Evolutionary conservation across 257 asterid genomes (phyloP).

Genomic region (Linaria vulgaris): DNA sequence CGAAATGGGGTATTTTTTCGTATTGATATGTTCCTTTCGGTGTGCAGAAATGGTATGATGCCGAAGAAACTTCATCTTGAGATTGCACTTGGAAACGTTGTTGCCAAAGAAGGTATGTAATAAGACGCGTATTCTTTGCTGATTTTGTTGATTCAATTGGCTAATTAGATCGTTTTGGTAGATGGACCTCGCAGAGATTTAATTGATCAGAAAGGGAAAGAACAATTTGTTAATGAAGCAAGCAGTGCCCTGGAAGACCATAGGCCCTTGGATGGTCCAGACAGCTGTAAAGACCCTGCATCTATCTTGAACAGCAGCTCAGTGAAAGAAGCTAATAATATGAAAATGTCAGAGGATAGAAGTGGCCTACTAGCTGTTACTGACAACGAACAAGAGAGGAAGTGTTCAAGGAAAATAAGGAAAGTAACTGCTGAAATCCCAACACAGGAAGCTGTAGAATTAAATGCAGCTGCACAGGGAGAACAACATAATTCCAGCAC

Average conservation of each 20-base stretch:
- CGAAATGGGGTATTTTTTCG: slow-evolving; percentile 26
- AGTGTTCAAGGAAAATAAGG: slow-evolving; percentile 42
- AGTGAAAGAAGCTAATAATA: slow-evolving; percentile 50
- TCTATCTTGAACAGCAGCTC: slow-evolving; percentile 40
- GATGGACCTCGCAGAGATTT: slow-evolving; percentile 75
- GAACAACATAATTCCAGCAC: slow-evolving; percentile 48
- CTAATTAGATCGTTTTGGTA: slow-evolving; percentile 38
- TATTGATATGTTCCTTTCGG: slow-evolving; percentile 25
- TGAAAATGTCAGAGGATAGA: slow-evolving; percentile 55
- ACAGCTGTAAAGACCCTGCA: slow-evolving; percentile 43
- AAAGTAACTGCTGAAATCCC: slow-evolving; percentile 44
- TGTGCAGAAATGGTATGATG: slow-evolving; percentile 78
- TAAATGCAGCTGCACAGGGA: slow-evolving; percentile 51
- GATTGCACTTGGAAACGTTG: slow-evolving; percentile 85
- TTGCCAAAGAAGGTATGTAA: slow-evolving; percentile 71
- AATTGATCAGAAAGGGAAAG: slow-evolving; percentile 76
- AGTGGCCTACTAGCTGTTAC: slow-evolving; percentile 35
- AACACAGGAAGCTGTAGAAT: slow-evolving; percentile 52
- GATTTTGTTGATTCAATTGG: slow-evolving; percentile 17
- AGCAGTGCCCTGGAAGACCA: slow-evolving; percentile 47
- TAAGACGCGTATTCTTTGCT: slow-evolving; percentile 27
- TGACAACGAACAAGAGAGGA: slow-evolving; percentile 65
- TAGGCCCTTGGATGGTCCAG: slow-evolving; percentile 55
- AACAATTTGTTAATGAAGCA: slow-evolving; percentile 56
- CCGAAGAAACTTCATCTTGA: slow-evolving; percentile 98